Evolutionary conservation across 1,284 basidiomycete species (phyloP).

Genomic region (Sutorius eximius): DNA sequence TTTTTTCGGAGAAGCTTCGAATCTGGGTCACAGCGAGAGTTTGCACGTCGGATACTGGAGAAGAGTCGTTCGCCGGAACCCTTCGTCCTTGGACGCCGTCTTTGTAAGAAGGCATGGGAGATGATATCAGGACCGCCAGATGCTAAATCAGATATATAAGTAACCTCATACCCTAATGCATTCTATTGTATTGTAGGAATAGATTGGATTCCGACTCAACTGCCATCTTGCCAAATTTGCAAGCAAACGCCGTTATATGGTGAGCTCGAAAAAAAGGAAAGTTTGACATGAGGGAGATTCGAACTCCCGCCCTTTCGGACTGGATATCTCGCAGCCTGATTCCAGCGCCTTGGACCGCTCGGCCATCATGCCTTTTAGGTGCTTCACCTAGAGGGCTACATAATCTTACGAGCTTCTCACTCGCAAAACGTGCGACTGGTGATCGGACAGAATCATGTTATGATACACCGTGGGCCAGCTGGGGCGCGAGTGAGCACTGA

Average conservation of each 20-base stretch:
- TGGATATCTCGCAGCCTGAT: constrained; percentile 32
- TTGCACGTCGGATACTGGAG: constrained; percentile 52
- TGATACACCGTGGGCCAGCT: no score
- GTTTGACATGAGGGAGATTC: constrained; percentile 44
- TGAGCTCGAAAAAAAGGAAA: constrained; percentile 5
- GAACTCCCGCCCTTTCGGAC: constrained; percentile 50
- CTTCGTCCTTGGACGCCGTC: constrained; percentile 49
- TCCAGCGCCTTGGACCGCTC: constrained; percentile 63
- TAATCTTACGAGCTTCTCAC: no score
- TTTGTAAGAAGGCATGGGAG: constrained; percentile 46
- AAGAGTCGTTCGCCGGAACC: constrained; percentile 56
- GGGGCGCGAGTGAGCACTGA: no score
- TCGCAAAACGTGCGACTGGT: no score
- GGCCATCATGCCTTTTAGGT: constrained; percentile 63
- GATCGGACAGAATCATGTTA: no score
- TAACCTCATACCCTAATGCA: constrained; percentile 25
- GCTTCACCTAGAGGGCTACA: no score
- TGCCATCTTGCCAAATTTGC: not conserved
- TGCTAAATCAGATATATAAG: constrained; percentile 26
- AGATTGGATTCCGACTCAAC: constrained; percentile 4
- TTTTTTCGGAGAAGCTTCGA: constrained; percentile 49
- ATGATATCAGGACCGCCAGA: constrained; percentile 42
- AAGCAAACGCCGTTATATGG: not conserved
- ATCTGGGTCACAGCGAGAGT: constrained; percentile 51
- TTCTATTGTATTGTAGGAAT: constrained; percentile 8